Percentiles rank a stretch among this genome's conserved stretches.
phyloP scores from a whole-genome alignment of 2,329 filamentous ascomycete genomes.

The Colletotrichum eremochloae region DNA sequence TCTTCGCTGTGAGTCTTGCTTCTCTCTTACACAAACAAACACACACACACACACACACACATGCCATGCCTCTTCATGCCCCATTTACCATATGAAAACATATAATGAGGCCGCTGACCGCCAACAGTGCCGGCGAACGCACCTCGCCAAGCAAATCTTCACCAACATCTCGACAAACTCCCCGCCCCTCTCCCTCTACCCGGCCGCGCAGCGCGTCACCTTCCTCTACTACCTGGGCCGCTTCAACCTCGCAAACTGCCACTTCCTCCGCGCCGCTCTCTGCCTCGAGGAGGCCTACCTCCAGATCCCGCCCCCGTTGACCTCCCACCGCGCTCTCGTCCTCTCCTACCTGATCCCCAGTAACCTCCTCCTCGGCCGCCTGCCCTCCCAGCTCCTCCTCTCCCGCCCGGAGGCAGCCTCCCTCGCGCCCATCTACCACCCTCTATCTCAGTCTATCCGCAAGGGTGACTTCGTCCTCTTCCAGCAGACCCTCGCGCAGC shows the following conservation, averaged over 20 bases:
- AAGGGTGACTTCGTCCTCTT: constrained; percentile 82
- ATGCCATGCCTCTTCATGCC: not conserved
- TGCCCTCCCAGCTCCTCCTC: constrained; percentile 78
- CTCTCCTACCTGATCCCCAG: constrained; percentile 86
- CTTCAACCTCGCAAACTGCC: constrained; percentile 87
- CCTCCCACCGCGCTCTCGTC: constrained; percentile 82
- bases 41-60: not conserved
- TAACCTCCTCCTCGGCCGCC: constrained; percentile 87
- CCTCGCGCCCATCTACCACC: constrained; percentile 76
- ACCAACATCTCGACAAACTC: constrained; percentile 88
- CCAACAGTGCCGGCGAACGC: constrained; percentile 79
- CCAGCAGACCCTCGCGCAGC: constrained; percentile 73
- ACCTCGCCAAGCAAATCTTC: constrained; percentile 89
- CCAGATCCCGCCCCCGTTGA: constrained; percentile 72
- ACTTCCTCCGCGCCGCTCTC: constrained; percentile 82
- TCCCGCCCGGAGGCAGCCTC: constrained; percentile 76
- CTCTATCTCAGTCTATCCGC: constrained; percentile 79
- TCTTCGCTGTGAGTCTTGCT: constrained; percentile 77
- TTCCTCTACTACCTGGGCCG: constrained; percentile 95
- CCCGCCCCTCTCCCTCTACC: constrained; percentile 84
- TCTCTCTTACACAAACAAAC: not conserved
- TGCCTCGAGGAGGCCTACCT: constrained; percentile 85
- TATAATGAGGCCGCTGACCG: constrained; percentile 22
- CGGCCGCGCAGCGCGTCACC: constrained; percentile 87
- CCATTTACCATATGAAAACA: not conserved